Evolutionary conservation across 768 basidiomycete genomes (phyloP), one percentile per base, ranked within the genome.

Genomic region (Russula dissimulans): DNA sequence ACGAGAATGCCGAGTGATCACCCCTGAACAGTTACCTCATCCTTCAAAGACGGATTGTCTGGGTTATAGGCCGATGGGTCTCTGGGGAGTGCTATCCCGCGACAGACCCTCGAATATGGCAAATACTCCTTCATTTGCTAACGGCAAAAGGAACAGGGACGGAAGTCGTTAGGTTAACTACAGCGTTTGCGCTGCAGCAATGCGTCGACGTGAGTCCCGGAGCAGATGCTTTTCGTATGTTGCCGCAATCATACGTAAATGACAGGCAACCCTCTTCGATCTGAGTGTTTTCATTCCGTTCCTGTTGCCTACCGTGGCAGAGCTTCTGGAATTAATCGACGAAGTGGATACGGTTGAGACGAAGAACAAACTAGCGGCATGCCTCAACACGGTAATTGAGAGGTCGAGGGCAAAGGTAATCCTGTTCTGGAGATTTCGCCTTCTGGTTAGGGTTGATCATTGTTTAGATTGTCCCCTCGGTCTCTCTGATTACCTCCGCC

Each of bases 1-100:
- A 36, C 9, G 18, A 7, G 11, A 32, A 58, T 56, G 34, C 38
- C 36, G 11, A 48, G 10, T 11, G 18, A 42, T 49, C 34, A 43
- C 57, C 61, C 52, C 54, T 56, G 44, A 55, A 32, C 58, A 95
- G 94, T 59, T 92, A 88, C 69, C 88, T 90, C 0, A 89, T 98
- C 56, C 82, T 98, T 62, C 95, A 97, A 71, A 83, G 93, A n/a
- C 82, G 95, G 36, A 88, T 97, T 64, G 93, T 95, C 1, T 97
- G 94, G 93, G 75, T 97, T 4, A 80, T 97, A 48, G 94, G 95
- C 29, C 88, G 86, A 77, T 93, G 91, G 89, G 79, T 92, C 38
- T 76, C 82, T 14, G 87, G 92, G 49, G 78, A 81, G 59, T 84
- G 83, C 63, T 72, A 79, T 18, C 75, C 79, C 14, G 77, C 83